Conservation (phyloP, 345 rosid genomes). For the Adansonia digitata region DNA sequence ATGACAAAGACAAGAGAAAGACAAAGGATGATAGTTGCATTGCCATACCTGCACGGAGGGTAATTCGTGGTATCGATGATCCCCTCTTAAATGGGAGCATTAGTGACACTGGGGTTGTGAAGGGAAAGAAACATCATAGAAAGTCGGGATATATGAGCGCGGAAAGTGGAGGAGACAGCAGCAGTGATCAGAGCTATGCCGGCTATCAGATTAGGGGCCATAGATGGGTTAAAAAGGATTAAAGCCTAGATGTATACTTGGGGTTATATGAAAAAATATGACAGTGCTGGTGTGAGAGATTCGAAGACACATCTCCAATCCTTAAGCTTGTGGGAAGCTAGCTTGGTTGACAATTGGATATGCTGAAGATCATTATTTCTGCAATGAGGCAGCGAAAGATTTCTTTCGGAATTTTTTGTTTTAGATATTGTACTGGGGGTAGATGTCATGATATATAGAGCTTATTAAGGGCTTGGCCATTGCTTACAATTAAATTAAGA, state of each 20-base stretch:
- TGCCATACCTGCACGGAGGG: constrained; percentile 44
- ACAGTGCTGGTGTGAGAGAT: background rate
- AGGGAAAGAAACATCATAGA: constrained; percentile 60
- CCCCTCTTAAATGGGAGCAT: constrained; percentile 84
- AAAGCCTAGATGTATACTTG: constrained; percentile 8
- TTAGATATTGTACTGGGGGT: too few relatives aligned
- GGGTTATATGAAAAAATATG: background rate
- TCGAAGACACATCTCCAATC: background rate
- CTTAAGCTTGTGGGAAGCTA: background rate
- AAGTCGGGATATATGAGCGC: constrained; percentile 72
- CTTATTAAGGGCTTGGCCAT: constrained; percentile 1
- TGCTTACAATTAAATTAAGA: constrained; percentile 1
- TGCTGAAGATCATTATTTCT: background rate
- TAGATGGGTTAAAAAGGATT: constrained; percentile 81
- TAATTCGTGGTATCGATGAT: constrained; percentile 85
- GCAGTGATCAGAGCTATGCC: constrained; percentile 81
- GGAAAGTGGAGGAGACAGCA: constrained; percentile 96
- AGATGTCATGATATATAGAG: constrained; percentile 18
- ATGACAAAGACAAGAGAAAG: constrained; percentile 69
- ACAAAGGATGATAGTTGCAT: constrained; percentile 85
- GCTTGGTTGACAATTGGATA: background rate
- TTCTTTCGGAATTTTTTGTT: constrained; percentile 1
- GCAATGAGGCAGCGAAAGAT: constrained; percentile 1
- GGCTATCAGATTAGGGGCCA: constrained; percentile 62
- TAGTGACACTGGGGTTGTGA: constrained; percentile 69